Conservation (phyloP, 768 basidiomycete species). For the Lactifluus pinguis region DNA sequence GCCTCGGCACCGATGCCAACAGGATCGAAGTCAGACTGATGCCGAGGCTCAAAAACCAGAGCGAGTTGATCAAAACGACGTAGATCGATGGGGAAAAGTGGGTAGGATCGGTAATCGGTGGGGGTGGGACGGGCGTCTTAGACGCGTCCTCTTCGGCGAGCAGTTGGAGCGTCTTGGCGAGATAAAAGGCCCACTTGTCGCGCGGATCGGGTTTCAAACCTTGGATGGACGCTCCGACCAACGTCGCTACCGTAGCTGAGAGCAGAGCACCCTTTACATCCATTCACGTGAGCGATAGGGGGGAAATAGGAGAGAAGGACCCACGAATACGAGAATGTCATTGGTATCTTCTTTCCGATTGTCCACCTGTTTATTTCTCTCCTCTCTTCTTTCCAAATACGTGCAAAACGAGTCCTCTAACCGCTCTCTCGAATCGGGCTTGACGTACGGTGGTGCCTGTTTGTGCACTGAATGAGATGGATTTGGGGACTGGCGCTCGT, state of each 20-base stretch:
- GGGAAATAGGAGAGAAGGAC: background rate
- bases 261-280: slow-evolving; percentile 5
- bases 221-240: slow-evolving; percentile 1
- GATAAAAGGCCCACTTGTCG: slow-evolving; percentile 8
- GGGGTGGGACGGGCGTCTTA: background rate
- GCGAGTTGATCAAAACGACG: slow-evolving; percentile 1
- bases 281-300: background rate
- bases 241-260: slow-evolving; percentile 4
- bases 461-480: background rate
- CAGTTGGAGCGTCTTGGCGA: background rate
- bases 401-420: background rate
- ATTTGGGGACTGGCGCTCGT: background rate
- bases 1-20: background rate
- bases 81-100: background rate
- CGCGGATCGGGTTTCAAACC: slow-evolving; percentile 5
- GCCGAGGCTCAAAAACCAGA: slow-evolving; percentile 10
- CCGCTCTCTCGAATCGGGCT: background rate
- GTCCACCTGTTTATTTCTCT: background rate
- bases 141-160: background rate
- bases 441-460: background rate
- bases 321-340: slow-evolving; percentile 4
- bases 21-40: slow-evolving; percentile 6
- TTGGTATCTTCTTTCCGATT: background rate
- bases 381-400: background rate
- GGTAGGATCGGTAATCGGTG: background rate